Evolutionary conservation across 805 yeast species (phyloP), one percentile per base, ranked within the genome.

Genomic region (Lipomyces lipofer): DNA sequence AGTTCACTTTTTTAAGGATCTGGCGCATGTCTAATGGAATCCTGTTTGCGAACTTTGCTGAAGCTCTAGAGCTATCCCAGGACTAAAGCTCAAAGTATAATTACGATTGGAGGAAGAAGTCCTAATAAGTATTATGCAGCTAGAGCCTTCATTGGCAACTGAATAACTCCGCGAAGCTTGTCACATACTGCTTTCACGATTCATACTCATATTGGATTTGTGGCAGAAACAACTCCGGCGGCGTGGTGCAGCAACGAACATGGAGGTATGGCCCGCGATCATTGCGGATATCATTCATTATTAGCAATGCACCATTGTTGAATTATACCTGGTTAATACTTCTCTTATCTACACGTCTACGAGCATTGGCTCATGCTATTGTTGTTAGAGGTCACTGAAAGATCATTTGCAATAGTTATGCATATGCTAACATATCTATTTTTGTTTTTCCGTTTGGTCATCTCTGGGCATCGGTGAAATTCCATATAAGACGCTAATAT

Each of bases 361-460:
- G 49, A 12, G 54, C 54, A 7, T n/a, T 50, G 24, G 49, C 36
- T 36, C 49, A 50, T 28, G 54, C 54, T 8, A 32, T 50, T 9
- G 33, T 24, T 12, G 10, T 15, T 25, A 13, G 15, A 10, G 6
- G 17, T 17, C 25, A 17, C 21, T n/a, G 9, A 10, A 8, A 36
- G 21, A 36, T n/a, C 13, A n/a, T n/a, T n/a, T n/a, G n/a, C n/a
- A n/a, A n/a, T 36, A 8, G 7, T 9, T 36, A n/a, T n/a, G 8
- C 40, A 8, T n/a, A 8, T 7, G 17, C 15, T 33, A 8, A 17
- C 17, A 10, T 17, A 4, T 19, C 42, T 9, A 25, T 9, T 19
- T 5, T 36, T 15, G 13, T 25, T 10, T 25, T 29, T 7, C 9
- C 19, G 21, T 10, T 25, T 36, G 40, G 44, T 49, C 2, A 6